A percentile compares a stretch with the other conserved stretches of the same genome.
Evolutionary conservation across 2,329 filamentous ascomycete genomes (phyloP).

Genomic region (Fusarium acutatum): DNA sequence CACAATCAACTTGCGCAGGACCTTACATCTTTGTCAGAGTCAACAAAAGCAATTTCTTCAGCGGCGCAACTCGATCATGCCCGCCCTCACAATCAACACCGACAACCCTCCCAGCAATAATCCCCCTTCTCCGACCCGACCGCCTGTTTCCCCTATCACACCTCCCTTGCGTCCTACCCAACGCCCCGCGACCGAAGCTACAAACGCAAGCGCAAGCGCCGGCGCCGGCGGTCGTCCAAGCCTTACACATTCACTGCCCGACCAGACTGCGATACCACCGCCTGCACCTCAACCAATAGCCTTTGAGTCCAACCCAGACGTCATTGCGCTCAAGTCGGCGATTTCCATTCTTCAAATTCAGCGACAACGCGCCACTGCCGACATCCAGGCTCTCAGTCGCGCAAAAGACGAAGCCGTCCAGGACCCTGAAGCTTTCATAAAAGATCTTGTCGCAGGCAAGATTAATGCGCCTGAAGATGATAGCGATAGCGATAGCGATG

Average conservation of each 20-base stretch:
- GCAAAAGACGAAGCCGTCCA: constrained; percentile 76
- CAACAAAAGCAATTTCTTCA: constrained; percentile 3
- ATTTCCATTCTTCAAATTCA: constrained; percentile 90
- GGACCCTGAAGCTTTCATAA: constrained; percentile 76
- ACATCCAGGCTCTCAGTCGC: constrained; percentile 74
- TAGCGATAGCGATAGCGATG: constrained; percentile 42
- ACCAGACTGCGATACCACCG: constrained; percentile 53
- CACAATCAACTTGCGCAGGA: background rate
- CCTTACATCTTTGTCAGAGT: background rate
- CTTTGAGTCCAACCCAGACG: constrained; percentile 79
- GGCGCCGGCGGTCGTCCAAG: constrained; percentile 44
- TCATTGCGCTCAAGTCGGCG: constrained; percentile 83
- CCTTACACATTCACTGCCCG: constrained; percentile 57
- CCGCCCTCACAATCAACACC: constrained; percentile 45
- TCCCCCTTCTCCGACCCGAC: constrained; percentile 56
- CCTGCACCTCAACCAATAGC: constrained; percentile 63
- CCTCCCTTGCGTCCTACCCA: constrained; percentile 55
- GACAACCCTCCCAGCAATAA: constrained; percentile 43
- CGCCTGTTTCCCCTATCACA: constrained; percentile 65
- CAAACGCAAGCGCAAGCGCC: constrained; percentile 30
- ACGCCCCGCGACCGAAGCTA: constrained; percentile 35
- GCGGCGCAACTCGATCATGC: constrained; percentile 37
- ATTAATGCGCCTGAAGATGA: constrained; percentile 51
- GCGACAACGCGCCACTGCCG: constrained; percentile 76
- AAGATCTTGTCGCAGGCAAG: constrained; percentile 71